A percentile compares a stretch with the other conserved stretches of the same genome.
Conservation (phyloP, 139 green algal genomes). For the Desmodesmus armatus region DNA sequence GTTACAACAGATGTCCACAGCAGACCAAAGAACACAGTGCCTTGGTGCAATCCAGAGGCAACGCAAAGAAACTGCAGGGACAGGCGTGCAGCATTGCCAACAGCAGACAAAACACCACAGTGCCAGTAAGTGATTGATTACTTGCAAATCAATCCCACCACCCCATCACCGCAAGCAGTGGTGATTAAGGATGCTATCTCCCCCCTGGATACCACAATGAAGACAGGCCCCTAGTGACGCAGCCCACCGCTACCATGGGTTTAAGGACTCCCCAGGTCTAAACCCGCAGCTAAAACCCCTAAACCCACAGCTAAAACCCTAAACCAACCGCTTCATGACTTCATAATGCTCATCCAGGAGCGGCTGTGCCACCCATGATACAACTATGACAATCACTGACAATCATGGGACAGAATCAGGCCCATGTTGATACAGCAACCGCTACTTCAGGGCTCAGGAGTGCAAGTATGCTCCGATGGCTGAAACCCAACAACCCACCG, state of each 20-base stretch:
- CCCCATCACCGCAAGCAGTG: not conserved
- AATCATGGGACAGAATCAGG: not conserved
- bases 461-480: not conserved
- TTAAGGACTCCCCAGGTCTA: no score
- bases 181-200: not conserved
- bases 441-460: not conserved
- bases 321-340: not conserved
- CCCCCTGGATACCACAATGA: not conserved
- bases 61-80: not conserved
- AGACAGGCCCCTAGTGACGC: not conserved
- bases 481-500: not conserved
- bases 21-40: not conserved
- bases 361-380: not conserved
- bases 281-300: no score
- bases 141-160: not conserved
- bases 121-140: not conserved
- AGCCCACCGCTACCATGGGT: not conserved
- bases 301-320: not conserved
- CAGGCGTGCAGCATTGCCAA: no score
- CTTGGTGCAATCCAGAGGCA: not conserved
- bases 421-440: not conserved
- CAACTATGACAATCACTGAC: not conserved
- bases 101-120: no score
- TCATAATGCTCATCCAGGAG: conserved; percentile 40
- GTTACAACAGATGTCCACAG: not conserved